Percentiles rank a stretch among this genome's conserved stretches.
phyloP scores from a whole-genome alignment of 108 stramenopile genomes.

The Aurantiochytrium sp. region DNA sequence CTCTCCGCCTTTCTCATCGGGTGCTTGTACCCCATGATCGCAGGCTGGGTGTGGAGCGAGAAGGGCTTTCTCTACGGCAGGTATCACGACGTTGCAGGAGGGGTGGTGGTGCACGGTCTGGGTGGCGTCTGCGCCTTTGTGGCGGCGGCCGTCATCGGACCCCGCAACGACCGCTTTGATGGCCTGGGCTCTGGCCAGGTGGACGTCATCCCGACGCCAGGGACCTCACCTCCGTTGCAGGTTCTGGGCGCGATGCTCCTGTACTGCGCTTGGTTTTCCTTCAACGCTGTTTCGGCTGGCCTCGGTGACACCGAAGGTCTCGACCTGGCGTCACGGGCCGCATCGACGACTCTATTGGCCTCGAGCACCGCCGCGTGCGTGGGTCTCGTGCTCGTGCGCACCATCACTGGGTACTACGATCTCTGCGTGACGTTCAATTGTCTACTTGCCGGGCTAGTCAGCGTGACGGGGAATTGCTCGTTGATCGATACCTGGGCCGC shows the following conservation, averaged over 20 bases:
- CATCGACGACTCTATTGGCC: conserved; percentile 28
- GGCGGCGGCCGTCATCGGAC: not conserved
- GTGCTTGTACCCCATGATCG: not conserved
- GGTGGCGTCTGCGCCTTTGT: not conserved
- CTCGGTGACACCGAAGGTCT: not conserved
- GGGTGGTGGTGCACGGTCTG: not conserved
- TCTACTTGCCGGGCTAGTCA: not conserved
- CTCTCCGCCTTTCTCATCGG: conserved; percentile 26
- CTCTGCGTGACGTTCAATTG: not conserved
- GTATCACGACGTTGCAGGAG: not conserved
- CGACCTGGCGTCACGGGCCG: conserved; percentile 31
- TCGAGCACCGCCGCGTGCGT: conserved; percentile 28
- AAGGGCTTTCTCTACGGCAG: not conserved
- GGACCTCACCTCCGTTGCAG: not conserved
- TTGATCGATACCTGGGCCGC: not conserved
- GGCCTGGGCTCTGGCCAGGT: not conserved
- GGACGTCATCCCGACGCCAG: not conserved
- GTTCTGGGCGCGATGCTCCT: not conserved
- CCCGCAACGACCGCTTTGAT: not conserved
- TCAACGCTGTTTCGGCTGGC: conserved; percentile 33
- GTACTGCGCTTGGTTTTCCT: conserved; percentile 36
- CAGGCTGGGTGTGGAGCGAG: conserved; percentile 9
- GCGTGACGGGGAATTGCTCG: not conserved
- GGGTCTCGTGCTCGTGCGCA: not conserved
- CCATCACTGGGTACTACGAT: not conserved